Conservation (phyloP, 257 asterid genomes). For the Solanum medicagineum region DNA sequence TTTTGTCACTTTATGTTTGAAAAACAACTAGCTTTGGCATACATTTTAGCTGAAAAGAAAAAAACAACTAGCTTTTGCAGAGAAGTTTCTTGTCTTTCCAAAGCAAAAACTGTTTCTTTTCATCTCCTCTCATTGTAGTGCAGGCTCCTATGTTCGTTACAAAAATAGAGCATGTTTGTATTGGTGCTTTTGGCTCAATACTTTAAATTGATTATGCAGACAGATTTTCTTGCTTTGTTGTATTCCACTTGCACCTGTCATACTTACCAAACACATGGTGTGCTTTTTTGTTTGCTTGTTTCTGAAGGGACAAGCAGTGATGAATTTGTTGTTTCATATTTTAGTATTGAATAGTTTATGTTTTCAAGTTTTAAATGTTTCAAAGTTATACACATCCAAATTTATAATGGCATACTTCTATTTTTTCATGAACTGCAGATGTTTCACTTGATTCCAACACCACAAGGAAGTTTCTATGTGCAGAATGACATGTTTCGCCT, state of each 20-base stretch:
- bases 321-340: neutral
- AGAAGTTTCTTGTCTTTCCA: neutral
- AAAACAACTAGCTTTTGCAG: neutral
- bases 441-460: slow-evolving; percentile 93
- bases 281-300: neutral
- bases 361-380: neutral
- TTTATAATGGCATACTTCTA: neutral
- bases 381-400: neutral
- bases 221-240: neutral
- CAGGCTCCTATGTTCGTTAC: neutral
- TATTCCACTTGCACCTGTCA: neutral
- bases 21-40: neutral
- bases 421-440: slow-evolving; percentile 32
- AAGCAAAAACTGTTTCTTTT: neutral
- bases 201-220: neutral
- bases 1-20: neutral
- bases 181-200: neutral
- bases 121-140: neutral
- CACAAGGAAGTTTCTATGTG: slow-evolving; percentile 79
- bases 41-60: neutral
- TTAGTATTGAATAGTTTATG: neutral
- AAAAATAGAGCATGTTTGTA: neutral
- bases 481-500: slow-evolving; percentile 83
- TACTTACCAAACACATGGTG: neutral
- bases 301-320: neutral